These are phyloP conservation scores for Cephalotrichum gorgonifer DNA, from an alignment of 2,329 filamentous ascomycete genomes.

Conservation along the genomic window DNA sequence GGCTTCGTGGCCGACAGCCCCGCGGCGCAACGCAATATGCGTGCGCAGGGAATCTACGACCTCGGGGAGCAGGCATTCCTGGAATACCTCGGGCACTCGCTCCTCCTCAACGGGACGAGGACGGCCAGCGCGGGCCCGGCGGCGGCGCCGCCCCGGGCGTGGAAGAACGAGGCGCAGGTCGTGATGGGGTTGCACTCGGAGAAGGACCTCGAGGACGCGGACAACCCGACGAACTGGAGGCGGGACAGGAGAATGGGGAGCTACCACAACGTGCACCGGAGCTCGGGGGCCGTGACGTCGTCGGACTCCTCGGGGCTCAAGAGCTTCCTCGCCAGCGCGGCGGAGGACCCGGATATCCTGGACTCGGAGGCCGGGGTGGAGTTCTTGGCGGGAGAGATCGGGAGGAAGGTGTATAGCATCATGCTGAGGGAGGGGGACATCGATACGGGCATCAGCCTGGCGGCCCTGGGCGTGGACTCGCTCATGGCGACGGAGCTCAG, in stretches of 20 bases:
- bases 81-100: background rate
- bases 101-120: background rate
- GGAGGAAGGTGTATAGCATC: background rate
- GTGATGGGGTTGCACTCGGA: constrained; percentile 2
- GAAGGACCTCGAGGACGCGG: background rate
- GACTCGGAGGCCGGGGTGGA: background rate
- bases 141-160: background rate
- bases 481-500: constrained; percentile 1
- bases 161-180: background rate
- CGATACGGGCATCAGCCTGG: background rate
- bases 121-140: background rate
- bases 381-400: background rate
- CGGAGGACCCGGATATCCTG: background rate
- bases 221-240: constrained; percentile 1
- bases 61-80: background rate
- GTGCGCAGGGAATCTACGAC: background rate
- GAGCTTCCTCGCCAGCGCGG: background rate
- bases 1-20: background rate
- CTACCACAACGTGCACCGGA: background rate
- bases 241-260: constrained; percentile 2
- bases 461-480: background rate
- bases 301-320: background rate
- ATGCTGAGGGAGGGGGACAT: constrained; percentile 1
- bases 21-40: background rate
- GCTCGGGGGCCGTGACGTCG: background rate